A percentile compares a stretch with the other conserved stretches of the same genome.
Evolutionary conservation across 2,329 filamentous ascomycete genomes (phyloP).

Genomic region (Aureobasidium sp.): DNA sequence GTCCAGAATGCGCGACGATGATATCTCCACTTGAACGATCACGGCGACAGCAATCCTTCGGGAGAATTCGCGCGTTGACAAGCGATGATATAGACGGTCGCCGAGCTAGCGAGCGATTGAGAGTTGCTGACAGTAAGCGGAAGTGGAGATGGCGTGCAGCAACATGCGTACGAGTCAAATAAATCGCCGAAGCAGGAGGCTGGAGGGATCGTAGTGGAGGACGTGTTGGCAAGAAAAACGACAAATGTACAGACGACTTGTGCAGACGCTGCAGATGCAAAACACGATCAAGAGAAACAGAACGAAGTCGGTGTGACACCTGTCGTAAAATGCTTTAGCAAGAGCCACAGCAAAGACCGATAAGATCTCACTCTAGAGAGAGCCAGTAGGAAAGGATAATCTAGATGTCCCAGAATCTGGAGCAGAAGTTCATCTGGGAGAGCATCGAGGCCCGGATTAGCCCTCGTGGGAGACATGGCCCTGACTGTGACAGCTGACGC

Average conservation of each 20-base stretch:
- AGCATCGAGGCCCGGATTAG: neutral
- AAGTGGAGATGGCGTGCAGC: slow-evolving; percentile 56
- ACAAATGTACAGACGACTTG: slow-evolving; percentile 45
- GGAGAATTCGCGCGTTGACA: slow-evolving; percentile 56
- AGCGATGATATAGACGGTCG: slow-evolving; percentile 53
- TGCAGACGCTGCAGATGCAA: slow-evolving; percentile 56
- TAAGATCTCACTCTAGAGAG: slow-evolving; percentile 30
- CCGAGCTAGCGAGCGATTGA: slow-evolving; percentile 52
- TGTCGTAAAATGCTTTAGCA: slow-evolving; percentile 23
- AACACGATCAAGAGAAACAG: slow-evolving; percentile 55
- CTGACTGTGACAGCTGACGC: neutral
- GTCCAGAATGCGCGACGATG: slow-evolving; percentile 23
- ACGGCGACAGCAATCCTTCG: slow-evolving; percentile 47
- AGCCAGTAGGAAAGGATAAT: slow-evolving; percentile 38
- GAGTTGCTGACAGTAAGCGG: slow-evolving; percentile 56
- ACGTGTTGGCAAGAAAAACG: slow-evolving; percentile 48
- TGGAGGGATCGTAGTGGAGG: slow-evolving; percentile 52
- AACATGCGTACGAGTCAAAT: slow-evolving; percentile 57
- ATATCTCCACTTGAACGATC: slow-evolving; percentile 26
- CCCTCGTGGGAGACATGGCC: neutral
- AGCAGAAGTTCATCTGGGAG: slow-evolving; percentile 38
- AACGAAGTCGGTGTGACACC: slow-evolving; percentile 55
- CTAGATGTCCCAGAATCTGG: slow-evolving; percentile 35
- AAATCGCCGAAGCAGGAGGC: slow-evolving; percentile 56
- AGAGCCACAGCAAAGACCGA: slow-evolving; percentile 6